A percentile compares a stretch with the other conserved stretches of the same genome.
Conservation (phyloP, 495 filamentous ascomycete species). For the Hypomontagnella monticulosa region DNA sequence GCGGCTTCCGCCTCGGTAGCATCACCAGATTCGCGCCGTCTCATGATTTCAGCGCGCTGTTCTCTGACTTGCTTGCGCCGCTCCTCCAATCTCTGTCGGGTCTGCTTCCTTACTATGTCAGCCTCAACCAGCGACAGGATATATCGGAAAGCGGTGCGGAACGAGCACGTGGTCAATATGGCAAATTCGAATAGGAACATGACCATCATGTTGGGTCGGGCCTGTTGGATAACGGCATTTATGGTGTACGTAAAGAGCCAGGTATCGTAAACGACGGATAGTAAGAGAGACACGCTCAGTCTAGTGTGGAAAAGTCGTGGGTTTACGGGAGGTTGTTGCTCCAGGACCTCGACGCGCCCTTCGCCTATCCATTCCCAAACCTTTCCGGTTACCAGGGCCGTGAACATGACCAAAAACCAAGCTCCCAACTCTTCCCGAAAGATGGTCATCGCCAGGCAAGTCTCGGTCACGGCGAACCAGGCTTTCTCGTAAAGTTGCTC, state of each 20-base stretch:
- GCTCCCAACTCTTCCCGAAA: slow-evolving; percentile 93
- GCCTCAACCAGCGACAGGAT: slow-evolving; percentile 81
- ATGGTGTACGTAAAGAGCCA: slow-evolving; percentile 83
- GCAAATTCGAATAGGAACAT: slow-evolving; percentile 99
- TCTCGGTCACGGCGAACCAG: slow-evolving; percentile 97
- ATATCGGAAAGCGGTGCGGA: slow-evolving; percentile 82
- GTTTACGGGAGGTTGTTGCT: slow-evolving; percentile 94
- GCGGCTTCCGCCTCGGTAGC: slow-evolving; percentile 50
- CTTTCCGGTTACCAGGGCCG: slow-evolving; percentile 88
- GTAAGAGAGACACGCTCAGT: slow-evolving; percentile 76
- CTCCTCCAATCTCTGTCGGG: slow-evolving; percentile 69
- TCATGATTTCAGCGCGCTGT: slow-evolving; percentile 70
- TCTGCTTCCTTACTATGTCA: slow-evolving; percentile 75
- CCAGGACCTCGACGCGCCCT: slow-evolving; percentile 90
- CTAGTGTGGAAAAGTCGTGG: slow-evolving; percentile 89
- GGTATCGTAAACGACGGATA: slow-evolving; percentile 79
- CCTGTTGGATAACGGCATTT: slow-evolving; percentile 81
- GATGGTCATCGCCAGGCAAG: slow-evolving; percentile 98
- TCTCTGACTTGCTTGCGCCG: slow-evolving; percentile 64
- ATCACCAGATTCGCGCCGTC: slow-evolving; percentile 66
- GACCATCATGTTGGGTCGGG: slow-evolving; percentile 97
- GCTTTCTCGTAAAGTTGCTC: slow-evolving; percentile 97
- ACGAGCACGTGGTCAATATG: slow-evolving; percentile 79
- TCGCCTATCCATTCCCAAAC: slow-evolving; percentile 99
- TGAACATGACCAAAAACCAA: slow-evolving; percentile 96